Conservation (phyloP, 805 yeast genomes). For the Candida broadrunensis region DNA sequence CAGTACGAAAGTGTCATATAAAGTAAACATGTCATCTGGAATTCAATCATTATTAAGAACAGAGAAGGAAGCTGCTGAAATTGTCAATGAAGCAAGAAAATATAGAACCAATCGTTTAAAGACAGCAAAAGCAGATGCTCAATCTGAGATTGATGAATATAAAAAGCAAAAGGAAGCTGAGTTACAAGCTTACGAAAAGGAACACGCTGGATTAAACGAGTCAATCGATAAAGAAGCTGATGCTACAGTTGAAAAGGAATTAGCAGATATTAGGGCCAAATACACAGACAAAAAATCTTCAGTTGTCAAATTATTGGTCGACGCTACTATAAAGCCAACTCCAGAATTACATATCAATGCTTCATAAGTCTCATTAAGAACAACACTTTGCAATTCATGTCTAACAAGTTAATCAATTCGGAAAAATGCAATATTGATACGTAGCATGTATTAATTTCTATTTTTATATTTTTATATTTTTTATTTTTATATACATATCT, state of each 20-base stretch:
- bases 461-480: background rate
- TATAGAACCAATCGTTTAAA: slow-evolving; percentile 85
- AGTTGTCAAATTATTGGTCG: slow-evolving; percentile 75
- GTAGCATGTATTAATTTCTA: background rate
- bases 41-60: slow-evolving; percentile 79
- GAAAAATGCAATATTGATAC: no score
- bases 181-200: slow-evolving; percentile 66
- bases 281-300: slow-evolving; percentile 59
- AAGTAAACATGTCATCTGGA: slow-evolving; percentile 46
- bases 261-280: slow-evolving; percentile 62
- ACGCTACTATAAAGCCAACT: slow-evolving; percentile 73
- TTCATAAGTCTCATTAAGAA: slow-evolving; percentile 1
- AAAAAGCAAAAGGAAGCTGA: slow-evolving; percentile 81
- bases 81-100: slow-evolving; percentile 89
- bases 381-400: no score
- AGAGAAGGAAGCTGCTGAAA: slow-evolving; percentile 95
- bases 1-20: background rate
- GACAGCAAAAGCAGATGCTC: slow-evolving; percentile 93
- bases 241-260: slow-evolving; percentile 64
- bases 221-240: slow-evolving; percentile 79
- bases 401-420: no score
- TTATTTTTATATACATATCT: background rate
- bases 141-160: slow-evolving; percentile 82
- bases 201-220: slow-evolving; percentile 73
- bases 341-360: slow-evolving; percentile 87